These are phyloP conservation scores for Sugiyamaella marilandica DNA, from an alignment of 805 yeast species.

Conservation along the genomic window DNA sequence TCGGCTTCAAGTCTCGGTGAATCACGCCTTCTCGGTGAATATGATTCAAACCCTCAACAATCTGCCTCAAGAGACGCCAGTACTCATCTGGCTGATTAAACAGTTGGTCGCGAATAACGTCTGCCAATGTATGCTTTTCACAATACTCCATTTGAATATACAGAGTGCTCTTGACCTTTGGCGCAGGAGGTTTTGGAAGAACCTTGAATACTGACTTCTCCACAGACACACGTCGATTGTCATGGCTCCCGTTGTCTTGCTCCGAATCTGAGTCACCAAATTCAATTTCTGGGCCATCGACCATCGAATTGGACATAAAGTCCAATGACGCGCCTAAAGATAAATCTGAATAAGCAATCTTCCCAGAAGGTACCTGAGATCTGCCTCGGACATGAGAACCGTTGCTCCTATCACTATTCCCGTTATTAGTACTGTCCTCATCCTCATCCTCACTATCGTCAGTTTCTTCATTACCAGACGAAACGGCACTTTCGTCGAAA, in stretches of 20 bases:
- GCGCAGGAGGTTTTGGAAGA: conserved; percentile 6
- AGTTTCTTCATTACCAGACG: conserved; percentile 33
- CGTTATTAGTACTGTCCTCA: neutral
- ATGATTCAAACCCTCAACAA: conserved; percentile 82
- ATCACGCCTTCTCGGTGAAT: conserved; percentile 92
- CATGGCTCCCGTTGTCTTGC: conserved; percentile 15
- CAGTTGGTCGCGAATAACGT: conserved; percentile 74
- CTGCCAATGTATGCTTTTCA: conserved; percentile 84
- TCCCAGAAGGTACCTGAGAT: conserved; percentile 2
- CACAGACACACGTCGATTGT: conserved; percentile 4
- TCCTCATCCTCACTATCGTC: conserved; percentile 1
- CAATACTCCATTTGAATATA: conserved; percentile 99
- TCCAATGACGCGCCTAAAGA: conserved; percentile 23
- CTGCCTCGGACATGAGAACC: conserved; percentile 4
- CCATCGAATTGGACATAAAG: conserved; percentile 26
- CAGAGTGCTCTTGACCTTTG: conserved; percentile 51
- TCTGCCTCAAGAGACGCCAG: conserved; percentile 85
- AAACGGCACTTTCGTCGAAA: conserved; percentile 11
- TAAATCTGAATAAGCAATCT: conserved; percentile 9
- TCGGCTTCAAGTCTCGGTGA: conserved; percentile 92
- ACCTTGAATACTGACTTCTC: neutral
- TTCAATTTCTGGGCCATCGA: conserved; percentile 24
- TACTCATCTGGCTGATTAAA: conserved; percentile 70
- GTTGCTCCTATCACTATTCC: neutral
- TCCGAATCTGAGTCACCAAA: conserved; percentile 19